Conservation (phyloP, 345 rosid species). For the Noccaea caerulescens region DNA sequence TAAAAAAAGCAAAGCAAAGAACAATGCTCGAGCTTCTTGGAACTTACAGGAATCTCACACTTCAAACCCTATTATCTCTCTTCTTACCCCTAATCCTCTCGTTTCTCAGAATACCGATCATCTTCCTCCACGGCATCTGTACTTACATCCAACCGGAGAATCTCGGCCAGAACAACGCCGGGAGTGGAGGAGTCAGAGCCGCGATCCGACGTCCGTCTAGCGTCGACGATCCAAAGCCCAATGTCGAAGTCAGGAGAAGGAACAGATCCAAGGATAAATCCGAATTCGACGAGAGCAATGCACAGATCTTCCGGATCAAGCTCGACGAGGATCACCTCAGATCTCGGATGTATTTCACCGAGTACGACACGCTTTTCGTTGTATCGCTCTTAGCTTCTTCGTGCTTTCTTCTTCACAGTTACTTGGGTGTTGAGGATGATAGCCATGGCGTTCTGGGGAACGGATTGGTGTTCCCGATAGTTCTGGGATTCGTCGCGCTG, state of each 20-base stretch:
- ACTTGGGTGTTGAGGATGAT: conserved; percentile 37
- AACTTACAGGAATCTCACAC: conserved; percentile 57
- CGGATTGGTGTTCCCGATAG: conserved; percentile 63
- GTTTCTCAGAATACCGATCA: conserved; percentile 61
- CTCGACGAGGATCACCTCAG: conserved; percentile 82
- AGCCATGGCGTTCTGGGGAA: conserved; percentile 53
- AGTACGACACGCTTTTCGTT: conserved; percentile 56
- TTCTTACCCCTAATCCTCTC: conserved; percentile 55
- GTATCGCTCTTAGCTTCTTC: conserved; percentile 54
- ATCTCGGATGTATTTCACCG: conserved; percentile 66
- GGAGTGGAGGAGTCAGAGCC: conserved; percentile 55
- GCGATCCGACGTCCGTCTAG: conserved; percentile 70
- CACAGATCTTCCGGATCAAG: conserved; percentile 90
- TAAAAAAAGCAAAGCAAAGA: not conserved
- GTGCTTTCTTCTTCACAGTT: conserved; percentile 54
- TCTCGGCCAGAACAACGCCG: conserved; percentile 48
- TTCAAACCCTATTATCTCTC: conserved; percentile 53
- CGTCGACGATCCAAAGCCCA: conserved; percentile 52
- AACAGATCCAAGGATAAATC: conserved; percentile 70
- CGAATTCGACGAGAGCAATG: conserved; percentile 87
- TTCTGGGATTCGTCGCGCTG: conserved; percentile 55
- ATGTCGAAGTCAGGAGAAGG: conserved; percentile 53
- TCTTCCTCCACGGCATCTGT: conserved; percentile 74
- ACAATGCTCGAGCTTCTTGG: conserved; percentile 50
- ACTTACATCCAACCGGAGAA: conserved; percentile 92